Evolutionary conservation across 2,329 filamentous ascomycete genomes (phyloP).

Genomic region (Xylaria sp.): DNA sequence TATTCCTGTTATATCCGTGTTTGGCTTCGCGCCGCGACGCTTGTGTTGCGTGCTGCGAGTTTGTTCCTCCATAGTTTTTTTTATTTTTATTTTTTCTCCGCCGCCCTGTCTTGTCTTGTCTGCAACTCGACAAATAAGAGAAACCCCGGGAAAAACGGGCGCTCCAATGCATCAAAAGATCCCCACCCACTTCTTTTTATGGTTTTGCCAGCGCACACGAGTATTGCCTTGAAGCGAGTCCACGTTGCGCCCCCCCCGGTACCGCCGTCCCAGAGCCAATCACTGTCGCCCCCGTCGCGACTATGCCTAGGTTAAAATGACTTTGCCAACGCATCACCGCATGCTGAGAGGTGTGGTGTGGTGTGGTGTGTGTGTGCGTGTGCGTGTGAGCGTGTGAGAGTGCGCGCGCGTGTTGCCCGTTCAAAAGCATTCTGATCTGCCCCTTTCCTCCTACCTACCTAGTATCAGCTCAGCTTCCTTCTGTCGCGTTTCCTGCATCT

Average conservation of each 20-base stretch:
- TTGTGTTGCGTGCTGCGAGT: too few species aligned
- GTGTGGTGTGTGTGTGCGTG: constrained; percentile 46
- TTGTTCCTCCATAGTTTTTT: too few species aligned
- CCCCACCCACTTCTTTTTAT: constrained; percentile 31
- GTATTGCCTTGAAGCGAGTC: constrained; percentile 40
- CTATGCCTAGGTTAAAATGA: constrained; percentile 44
- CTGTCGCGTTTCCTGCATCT: constrained; percentile 31
- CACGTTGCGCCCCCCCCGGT: constrained; percentile 44
- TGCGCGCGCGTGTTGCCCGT: constrained; percentile 46
- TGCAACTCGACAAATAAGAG: constrained; percentile 7
- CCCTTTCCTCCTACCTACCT: constrained; percentile 41
- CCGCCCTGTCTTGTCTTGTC: neutral
- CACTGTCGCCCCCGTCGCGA: constrained; percentile 46
- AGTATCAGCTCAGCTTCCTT: constrained; percentile 40
- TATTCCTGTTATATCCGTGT: neutral
- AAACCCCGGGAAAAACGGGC: constrained; percentile 13
- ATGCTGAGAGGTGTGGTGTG: constrained; percentile 48
- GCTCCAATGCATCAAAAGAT: constrained; percentile 13
- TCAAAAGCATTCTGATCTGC: constrained; percentile 39
- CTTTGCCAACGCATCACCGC: constrained; percentile 53
- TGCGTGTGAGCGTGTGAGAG: constrained; percentile 45
- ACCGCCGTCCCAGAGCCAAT: constrained; percentile 45
- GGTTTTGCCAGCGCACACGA: constrained; percentile 38
- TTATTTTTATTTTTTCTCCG: neutral
- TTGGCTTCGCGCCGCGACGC: too few species aligned